Percentiles rank a stretch among this genome's conserved stretches.
These are phyloP conservation scores for Exophiala sp. DNA, from an alignment of 2,329 filamentous ascomycete genomes.

Conservation along the genomic window DNA sequence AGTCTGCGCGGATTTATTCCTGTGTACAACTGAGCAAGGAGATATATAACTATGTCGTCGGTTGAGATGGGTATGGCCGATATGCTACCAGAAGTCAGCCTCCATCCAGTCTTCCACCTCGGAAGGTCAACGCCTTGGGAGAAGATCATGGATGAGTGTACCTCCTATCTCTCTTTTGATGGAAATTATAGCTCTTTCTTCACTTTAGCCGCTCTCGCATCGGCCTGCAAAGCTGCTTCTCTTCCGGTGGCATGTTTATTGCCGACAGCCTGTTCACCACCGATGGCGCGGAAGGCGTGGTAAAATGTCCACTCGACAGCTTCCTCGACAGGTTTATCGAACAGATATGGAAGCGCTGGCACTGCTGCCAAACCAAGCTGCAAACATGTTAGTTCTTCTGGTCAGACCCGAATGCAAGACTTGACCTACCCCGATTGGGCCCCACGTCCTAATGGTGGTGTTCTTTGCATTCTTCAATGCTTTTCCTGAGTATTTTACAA, in stretches of 20 bases:
- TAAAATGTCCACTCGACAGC: slow-evolving; percentile 89
- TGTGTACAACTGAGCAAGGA: background rate
- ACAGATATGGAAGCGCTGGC: slow-evolving; percentile 32
- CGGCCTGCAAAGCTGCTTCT: slow-evolving; percentile 18
- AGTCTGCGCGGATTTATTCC: background rate
- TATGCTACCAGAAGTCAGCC: background rate
- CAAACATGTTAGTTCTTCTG: slow-evolving; percentile 19
- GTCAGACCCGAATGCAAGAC: background rate
- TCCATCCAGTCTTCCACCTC: background rate
- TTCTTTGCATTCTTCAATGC: slow-evolving; percentile 83
- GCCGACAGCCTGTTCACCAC: slow-evolving; percentile 55
- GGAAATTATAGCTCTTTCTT: slow-evolving; percentile 25
- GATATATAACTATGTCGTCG: background rate
- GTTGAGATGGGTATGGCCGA: background rate
- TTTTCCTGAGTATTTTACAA: slow-evolving; percentile 80
- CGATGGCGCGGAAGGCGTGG: slow-evolving; percentile 67
- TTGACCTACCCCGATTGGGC: slow-evolving; percentile 73
- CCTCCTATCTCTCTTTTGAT: background rate
- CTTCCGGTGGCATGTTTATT: slow-evolving; percentile 25
- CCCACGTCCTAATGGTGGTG: slow-evolving; percentile 70
- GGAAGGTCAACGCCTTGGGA: background rate
- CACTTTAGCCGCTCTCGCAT: slow-evolving; percentile 15
- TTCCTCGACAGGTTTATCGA: slow-evolving; percentile 78
- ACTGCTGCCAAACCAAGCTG: slow-evolving; percentile 53
- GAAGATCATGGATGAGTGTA: background rate